phyloP scores from a whole-genome alignment of 805 yeast species.

The Saturnispora bothae region DNA sequence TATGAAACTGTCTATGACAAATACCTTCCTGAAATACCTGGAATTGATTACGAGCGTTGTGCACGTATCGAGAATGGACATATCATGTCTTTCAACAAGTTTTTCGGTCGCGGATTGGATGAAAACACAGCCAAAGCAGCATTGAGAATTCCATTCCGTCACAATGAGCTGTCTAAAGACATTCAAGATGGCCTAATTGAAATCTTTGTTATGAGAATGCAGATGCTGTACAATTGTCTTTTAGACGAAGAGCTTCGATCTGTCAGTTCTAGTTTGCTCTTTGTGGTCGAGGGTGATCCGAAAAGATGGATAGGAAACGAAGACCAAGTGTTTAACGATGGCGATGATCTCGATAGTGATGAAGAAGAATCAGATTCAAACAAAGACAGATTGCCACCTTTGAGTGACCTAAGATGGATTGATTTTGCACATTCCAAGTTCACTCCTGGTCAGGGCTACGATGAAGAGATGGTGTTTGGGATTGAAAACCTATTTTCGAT shows the following conservation, averaged over 20 bases:
- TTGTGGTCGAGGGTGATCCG: conserved; percentile 62
- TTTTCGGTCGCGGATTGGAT: conserved; percentile 56
- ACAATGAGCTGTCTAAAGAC: conserved; percentile 23
- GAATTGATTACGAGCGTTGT: conserved; percentile 16
- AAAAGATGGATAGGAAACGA: conserved; percentile 35
- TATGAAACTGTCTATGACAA: too few relatives aligned
- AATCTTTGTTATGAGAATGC: conserved; percentile 48
- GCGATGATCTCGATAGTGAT: conserved; percentile 20
- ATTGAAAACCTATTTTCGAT: conserved; percentile 46
- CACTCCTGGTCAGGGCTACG: conserved; percentile 55
- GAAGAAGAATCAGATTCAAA: conserved; percentile 13
- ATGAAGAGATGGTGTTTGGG: conserved; percentile 62
- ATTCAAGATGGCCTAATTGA: conserved; percentile 31
- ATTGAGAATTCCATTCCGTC: conserved; percentile 35
- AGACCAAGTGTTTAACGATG: conserved; percentile 30
- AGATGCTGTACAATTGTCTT: conserved; percentile 55
- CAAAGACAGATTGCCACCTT: conserved; percentile 16
- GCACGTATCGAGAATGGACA: conserved; percentile 10
- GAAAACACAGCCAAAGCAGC: conserved; percentile 34
- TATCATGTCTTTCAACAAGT: conserved; percentile 34
- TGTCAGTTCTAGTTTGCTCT: conserved; percentile 61
- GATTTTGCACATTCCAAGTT: conserved; percentile 85
- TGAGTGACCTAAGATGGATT: conserved; percentile 58
- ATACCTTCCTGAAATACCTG: conserved; percentile 12
- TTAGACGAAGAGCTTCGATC: conserved; percentile 52